Base-by-base conservation (phyloP, 2,329 filamentous ascomycete genomes). In the Didymella segeticola region DNA sequence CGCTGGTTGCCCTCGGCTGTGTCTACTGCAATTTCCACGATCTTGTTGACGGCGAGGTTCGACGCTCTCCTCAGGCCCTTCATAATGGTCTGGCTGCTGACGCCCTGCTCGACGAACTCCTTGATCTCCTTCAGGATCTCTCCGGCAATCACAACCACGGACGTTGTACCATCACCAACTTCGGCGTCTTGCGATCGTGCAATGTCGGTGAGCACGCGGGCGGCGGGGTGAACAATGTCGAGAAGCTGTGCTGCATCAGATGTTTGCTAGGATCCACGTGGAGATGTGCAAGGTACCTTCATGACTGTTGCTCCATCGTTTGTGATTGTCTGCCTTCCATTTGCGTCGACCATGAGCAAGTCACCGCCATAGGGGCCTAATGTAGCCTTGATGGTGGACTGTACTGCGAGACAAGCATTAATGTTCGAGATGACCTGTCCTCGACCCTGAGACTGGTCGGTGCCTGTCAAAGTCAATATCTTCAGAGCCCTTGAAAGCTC, bases 271-370 rank as follows among this genome's bases (percentile, higher is more conserved):
- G 12, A 2, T 12, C 2, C 0, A 14, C 15, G 15, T 11, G 39
- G 12, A 34, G 46, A 47, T 19, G 27, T 46, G 37, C 10, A 46
- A 50, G 77, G 66, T 76, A 91, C 90, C 88, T 97, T 98, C 95
- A 99, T 99, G 58, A 98, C 95, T 43, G 95, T 99, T 42, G 95
- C 95, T 73, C 95, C 95, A 80, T 99, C 95, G 79, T 99, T 99
- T 68, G 95, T 99, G 75, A 99, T 98, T 49, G 95, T 99, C 80
- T 97, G 92, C 77, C 81, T 88, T 76, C 95, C 95, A 82, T 97
- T 97, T 77, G 87, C 88, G 78, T 98, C 95, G 51, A 98, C 93
- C 79, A 99, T 88, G 75, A 99, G 83, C 75, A 98, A 80, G 79
- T 99, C 95, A 71, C 95, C 95, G 74, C 95, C 95, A 79, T 98